Percentiles rank a stretch among this genome's conserved stretches.
Evolutionary conservation across 2,329 filamentous ascomycete genomes (phyloP).

Genomic region (Paracamarosporium sp.): DNA sequence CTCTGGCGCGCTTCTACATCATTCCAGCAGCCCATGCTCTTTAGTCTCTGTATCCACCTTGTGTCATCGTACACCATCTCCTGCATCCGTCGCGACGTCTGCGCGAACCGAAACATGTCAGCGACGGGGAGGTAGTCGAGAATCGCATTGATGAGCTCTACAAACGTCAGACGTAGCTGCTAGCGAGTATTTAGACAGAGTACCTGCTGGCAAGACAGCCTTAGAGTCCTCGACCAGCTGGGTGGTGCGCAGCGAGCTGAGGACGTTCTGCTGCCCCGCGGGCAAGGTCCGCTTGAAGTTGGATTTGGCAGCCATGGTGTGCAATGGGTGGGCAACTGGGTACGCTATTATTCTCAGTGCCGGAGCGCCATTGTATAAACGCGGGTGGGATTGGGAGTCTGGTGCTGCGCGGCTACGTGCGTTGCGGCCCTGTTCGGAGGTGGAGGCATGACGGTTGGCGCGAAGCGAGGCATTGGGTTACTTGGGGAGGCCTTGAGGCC

Average conservation of each 20-base stretch:
- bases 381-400: neutral
- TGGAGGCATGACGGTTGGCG: conserved; percentile 6
- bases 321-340: neutral
- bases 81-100: conserved; percentile 82
- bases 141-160: conserved; percentile 86
- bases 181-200: conserved; percentile 21
- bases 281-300: conserved; percentile 56
- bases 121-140: conserved; percentile 86
- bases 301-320: conserved; percentile 51
- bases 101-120: conserved; percentile 85
- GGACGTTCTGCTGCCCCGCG: conserved; percentile 55
- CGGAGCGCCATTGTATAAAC: neutral
- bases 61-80: conserved; percentile 99
- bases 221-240: conserved; percentile 81
- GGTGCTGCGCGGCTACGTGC: neutral
- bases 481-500: neutral
- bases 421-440: neutral
- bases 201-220: conserved; percentile 82
- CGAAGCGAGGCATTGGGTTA: neutral
- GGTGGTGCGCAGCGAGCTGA: conserved; percentile 79
- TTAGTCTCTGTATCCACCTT: conserved; percentile 86
- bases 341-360: neutral
- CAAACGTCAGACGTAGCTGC: conserved; percentile 4
- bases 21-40: conserved; percentile 90
- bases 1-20: conserved; percentile 82